Conservation (phyloP, 2,329 filamentous ascomycete genomes). For the Microcyclosporella mali region DNA sequence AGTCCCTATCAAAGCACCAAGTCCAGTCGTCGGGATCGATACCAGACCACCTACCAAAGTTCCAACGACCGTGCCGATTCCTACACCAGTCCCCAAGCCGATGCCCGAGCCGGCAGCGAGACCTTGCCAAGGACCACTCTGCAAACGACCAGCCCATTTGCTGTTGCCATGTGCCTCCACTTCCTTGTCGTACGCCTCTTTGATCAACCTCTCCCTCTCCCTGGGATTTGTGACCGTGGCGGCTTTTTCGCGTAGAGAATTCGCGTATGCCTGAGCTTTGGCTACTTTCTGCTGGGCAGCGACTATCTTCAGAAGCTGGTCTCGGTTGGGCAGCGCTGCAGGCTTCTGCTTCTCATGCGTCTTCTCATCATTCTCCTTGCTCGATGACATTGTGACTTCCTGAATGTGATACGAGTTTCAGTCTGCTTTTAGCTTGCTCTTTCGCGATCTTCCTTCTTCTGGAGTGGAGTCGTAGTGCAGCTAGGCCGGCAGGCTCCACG, state of each 20-base stretch:
- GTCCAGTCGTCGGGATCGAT: constrained; percentile 35
- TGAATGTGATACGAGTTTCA: no score
- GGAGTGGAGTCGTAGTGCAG: no score
- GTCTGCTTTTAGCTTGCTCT: no score
- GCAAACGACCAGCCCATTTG: constrained; percentile 23
- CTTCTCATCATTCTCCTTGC: no score
- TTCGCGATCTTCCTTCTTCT: no score
- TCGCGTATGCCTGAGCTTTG: constrained; percentile 17
- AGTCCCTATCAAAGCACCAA: constrained; percentile 33
- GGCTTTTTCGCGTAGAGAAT: constrained; percentile 19
- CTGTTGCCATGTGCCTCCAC: constrained; percentile 27
- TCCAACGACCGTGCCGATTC: constrained; percentile 38
- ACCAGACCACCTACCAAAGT: constrained; percentile 37
- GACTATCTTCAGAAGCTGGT: constrained; percentile 20
- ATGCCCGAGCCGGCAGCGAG: constrained; percentile 38
- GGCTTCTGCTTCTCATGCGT: not conserved
- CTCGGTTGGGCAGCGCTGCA: constrained; percentile 2
- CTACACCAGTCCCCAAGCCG: constrained; percentile 36
- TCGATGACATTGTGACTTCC: no score
- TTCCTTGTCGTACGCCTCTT: constrained; percentile 30
- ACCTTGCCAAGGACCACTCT: constrained; percentile 37
- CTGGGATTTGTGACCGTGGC: constrained; percentile 16
- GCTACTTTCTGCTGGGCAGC: constrained; percentile 20
- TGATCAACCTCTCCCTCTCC: constrained; percentile 24
- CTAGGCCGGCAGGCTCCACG: no score